phyloP scores from a whole-genome alignment of 1,139 yeast species.

The Debaryomycetaceae sp. region DNA sequence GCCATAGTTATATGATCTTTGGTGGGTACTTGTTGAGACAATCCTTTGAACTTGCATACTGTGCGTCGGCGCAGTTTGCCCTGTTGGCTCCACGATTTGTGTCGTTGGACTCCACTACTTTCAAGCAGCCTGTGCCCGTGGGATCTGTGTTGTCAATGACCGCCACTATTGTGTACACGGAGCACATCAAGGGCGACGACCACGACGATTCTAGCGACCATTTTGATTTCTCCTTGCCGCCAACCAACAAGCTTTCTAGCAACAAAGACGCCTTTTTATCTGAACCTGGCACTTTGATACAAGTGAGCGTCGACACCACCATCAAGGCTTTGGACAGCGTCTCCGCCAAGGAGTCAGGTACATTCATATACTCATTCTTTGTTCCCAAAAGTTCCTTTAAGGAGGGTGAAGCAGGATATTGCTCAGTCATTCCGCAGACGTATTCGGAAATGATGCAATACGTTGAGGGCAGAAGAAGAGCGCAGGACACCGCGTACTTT shows the following conservation, averaged over 20 bases:
- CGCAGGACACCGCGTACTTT: conserved; percentile 72
- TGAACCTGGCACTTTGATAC: conserved; percentile 83
- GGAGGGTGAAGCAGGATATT: conserved; percentile 43
- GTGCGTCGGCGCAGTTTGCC: conserved; percentile 85
- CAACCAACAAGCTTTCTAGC: conserved; percentile 50
- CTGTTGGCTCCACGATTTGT: conserved; percentile 83
- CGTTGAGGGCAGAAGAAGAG: conserved; percentile 85
- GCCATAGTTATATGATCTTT: conserved; percentile 90
- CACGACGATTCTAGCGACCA: conserved; percentile 31
- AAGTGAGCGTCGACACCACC: conserved; percentile 80
- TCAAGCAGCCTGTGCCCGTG: conserved; percentile 91
- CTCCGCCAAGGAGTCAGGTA: conserved; percentile 68
- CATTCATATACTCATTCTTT: conserved; percentile 83
- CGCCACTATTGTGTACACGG: conserved; percentile 82
- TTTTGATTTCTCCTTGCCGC: conserved; percentile 48
- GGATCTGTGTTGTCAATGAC: conserved; percentile 82
- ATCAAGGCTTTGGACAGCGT: conserved; percentile 65
- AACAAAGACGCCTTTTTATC: conserved; percentile 59
- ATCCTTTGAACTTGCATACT: conserved; percentile 87
- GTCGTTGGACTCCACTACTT: conserved; percentile 84
- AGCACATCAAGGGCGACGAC: conserved; percentile 53
- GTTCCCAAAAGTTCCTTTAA: conserved; percentile 50
- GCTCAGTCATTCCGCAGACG: conserved; percentile 79
- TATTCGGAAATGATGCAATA: conserved; percentile 91
- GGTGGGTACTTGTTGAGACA: conserved; percentile 92